Conservation (phyloP, 352 stramenopile species). For the Hyaloperonospora arabidopsidis region DNA sequence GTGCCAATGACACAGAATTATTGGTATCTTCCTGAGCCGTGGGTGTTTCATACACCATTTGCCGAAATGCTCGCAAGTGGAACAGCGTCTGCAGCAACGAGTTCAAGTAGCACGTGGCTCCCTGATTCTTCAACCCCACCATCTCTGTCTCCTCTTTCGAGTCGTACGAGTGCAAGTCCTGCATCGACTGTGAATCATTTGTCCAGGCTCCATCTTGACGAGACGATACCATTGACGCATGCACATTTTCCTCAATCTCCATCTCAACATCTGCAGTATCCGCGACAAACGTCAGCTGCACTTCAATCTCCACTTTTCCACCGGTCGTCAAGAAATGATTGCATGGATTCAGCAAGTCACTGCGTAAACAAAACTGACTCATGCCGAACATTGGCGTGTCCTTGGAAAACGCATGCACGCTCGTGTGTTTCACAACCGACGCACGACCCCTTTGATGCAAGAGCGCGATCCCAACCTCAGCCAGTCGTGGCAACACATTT, state of each 20-base stretch:
- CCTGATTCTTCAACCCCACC: constrained; percentile 86
- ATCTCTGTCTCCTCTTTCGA: constrained; percentile 81
- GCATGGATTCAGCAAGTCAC: constrained; percentile 36
- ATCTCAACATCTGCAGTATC: constrained; percentile 13
- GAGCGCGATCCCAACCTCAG: constrained; percentile 41
- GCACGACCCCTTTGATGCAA: constrained; percentile 23
- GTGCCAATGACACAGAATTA: constrained; percentile 70
- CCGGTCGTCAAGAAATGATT: constrained; percentile 41
- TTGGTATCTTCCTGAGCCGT: constrained; percentile 74
- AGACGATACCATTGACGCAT: constrained; percentile 5
- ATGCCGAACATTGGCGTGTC: constrained; percentile 52
- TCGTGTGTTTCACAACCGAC: constrained; percentile 31
- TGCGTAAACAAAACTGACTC: constrained; percentile 39
- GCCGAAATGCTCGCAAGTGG: constrained; percentile 78
- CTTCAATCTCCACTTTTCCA: constrained; percentile 41
- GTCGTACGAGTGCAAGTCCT: constrained; percentile 48
- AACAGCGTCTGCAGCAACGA: constrained; percentile 90
- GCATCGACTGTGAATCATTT: constrained; percentile 10
- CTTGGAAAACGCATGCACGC: constrained; percentile 42
- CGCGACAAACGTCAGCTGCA: constrained; percentile 32
- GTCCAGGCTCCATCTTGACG: constrained; percentile 3
- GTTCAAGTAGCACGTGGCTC: constrained; percentile 92
- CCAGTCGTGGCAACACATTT: constrained; percentile 1
- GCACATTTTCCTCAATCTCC: constrained; percentile 6
- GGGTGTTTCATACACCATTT: constrained; percentile 78